Base-by-base conservation (phyloP, 257 asterid genomes). In the Fraxinus quadrangulata region DNA sequence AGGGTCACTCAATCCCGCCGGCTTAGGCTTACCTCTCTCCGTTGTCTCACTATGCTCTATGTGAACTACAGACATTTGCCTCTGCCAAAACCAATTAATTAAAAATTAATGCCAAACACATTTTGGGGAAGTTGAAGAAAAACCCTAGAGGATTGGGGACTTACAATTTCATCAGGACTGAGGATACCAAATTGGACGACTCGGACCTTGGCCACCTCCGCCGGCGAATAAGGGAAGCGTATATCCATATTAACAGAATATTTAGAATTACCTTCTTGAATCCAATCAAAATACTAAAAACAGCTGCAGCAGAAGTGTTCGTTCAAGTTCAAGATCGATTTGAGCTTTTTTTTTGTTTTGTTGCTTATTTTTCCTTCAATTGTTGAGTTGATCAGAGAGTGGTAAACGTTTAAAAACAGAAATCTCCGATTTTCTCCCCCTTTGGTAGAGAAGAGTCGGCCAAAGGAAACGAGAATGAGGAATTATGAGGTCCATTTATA, bases 31-130 rank as follows among this genome's bases (percentile, higher is more conserved):
- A 47, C 99, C 98, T 76, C 96, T 89, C 65, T 96, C 98, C 67
- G 93, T 96, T 45, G 99, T 93, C 89, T 96, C 99, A n/a, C 97
- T 81, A 82, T 96, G 99, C 86, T 96, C 99, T 67, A 96, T 96
- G 74, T 96, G 99, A 81, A 93, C 92, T 33, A 96, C 98, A 1
- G 99, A 96, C 96, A 93, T 93, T 93, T 96, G 99, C 80, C 99
- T 82, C 99, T 96, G 87, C 89, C 87, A 75, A 12, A 67, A 59
- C 78, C 36, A 77, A 69, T 13, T 59, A 77, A 65, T 3, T 17
- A 26, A 67, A 39, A 71, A 74, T 63, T 21, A 49, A 75, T 56
- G 56, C 26, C 19, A 63, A 3, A 63, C 14, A 23, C 0, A 24
- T 10, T 63, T 12, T 63, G 33, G 6, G 34, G 34, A 24, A 63